Evolutionary conservation across 371 early-diverging fungal species (phyloP).

Genomic region (Mortierella sp.): DNA sequence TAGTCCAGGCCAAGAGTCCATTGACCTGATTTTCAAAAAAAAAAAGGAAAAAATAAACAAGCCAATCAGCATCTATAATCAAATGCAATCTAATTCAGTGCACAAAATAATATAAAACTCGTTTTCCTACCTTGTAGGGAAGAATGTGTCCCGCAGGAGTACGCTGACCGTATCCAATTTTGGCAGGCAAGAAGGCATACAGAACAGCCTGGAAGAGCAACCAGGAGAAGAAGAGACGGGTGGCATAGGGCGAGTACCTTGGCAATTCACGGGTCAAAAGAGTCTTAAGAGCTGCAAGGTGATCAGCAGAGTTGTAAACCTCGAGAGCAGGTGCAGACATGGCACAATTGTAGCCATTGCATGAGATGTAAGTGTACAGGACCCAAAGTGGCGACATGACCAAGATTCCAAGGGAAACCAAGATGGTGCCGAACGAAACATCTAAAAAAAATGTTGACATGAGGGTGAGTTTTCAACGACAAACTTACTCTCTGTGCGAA

Average conservation of each 20-base stretch:
- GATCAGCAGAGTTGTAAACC: constrained; percentile 44
- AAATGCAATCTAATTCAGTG: neutral
- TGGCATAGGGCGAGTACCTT: constrained; percentile 58
- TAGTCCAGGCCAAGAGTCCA: constrained; percentile 79
- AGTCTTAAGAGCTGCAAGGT: constrained; percentile 36
- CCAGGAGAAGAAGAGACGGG: constrained; percentile 74
- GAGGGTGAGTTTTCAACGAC: neutral
- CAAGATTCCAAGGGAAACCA: constrained; percentile 64
- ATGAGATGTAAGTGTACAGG: constrained; percentile 75
- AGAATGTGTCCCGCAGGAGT: constrained; percentile 87
- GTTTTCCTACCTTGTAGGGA: constrained; percentile 66
- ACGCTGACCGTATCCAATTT: constrained; percentile 80
- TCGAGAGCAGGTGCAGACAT: constrained; percentile 68
- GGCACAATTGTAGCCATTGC: constrained; percentile 74
- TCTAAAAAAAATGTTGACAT: constrained; percentile 50
- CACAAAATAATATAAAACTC: neutral
- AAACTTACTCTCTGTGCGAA: neutral
- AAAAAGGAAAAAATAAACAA: no score
- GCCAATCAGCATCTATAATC: neutral
- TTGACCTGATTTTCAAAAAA: constrained; percentile 65
- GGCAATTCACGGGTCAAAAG: constrained; percentile 57
- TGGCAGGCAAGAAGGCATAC: constrained; percentile 73
- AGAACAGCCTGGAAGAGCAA: constrained; percentile 77
- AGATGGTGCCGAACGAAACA: constrained; percentile 62
- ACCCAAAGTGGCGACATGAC: constrained; percentile 74